Percentiles rank a stretch among this genome's conserved stretches.
These are phyloP conservation scores for Backusella tuberculispora DNA, from an alignment of 192 early-diverging fungal species.

Conservation along the genomic window DNA sequence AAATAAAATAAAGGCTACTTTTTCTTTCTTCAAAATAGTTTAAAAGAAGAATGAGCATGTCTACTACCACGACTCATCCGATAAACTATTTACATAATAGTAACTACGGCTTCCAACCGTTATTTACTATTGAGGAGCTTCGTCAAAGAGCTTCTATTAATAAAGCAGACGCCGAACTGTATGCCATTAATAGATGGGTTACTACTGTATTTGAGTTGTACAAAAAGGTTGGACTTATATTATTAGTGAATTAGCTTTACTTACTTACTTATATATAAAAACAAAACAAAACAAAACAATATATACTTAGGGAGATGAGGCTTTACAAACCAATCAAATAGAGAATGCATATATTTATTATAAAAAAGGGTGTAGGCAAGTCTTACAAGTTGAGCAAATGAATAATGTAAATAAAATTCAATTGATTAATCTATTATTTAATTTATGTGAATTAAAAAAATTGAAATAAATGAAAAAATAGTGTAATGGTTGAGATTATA, in stretches of 20 bases:
- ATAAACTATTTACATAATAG: slow-evolving; percentile 3
- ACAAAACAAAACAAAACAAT: not conserved
- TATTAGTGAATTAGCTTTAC: not conserved
- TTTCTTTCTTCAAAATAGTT: too few species aligned
- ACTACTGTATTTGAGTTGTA: slow-evolving; percentile 21
- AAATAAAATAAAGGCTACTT: too few species aligned
- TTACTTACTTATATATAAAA: too few species aligned
- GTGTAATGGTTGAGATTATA: slow-evolving; percentile 55
- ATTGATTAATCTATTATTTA: too few species aligned
- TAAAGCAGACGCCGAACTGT: slow-evolving; percentile 15
- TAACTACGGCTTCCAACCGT: not conserved
- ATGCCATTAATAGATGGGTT: slow-evolving; percentile 27
- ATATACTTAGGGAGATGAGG: slow-evolving; percentile 32
- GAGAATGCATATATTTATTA: slow-evolving; percentile 44
- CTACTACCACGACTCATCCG: slow-evolving; percentile 1
- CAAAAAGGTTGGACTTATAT: slow-evolving; percentile 1
- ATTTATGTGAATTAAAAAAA: not conserved
- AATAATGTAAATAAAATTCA: not conserved
- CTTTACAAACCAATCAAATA: slow-evolving; percentile 22
- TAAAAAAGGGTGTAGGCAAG: slow-evolving; percentile 41
- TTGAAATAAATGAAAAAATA: slow-evolving; percentile 4
- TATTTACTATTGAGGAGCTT: slow-evolving; percentile 10
- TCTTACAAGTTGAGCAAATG: not conserved
- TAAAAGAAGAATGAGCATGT: slow-evolving; percentile 9
- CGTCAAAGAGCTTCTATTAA: slow-evolving; percentile 21